Base-by-base conservation (phyloP, 495 filamentous ascomycete species). In the Ascodesmis nigricans region DNA sequence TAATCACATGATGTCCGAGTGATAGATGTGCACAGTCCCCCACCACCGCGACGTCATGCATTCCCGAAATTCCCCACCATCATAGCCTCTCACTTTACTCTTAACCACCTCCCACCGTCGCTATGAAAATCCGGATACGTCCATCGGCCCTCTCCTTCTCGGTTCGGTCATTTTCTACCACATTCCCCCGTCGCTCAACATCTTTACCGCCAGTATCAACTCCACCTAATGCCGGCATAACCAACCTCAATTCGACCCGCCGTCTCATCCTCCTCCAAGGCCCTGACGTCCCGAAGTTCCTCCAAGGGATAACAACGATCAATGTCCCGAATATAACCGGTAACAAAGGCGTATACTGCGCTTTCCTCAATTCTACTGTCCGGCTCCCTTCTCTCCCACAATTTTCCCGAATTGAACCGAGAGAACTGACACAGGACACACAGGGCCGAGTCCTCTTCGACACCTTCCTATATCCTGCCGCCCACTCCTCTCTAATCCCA, bases 301-400 rank as follows among this genome's bases (percentile, higher is more conserved):
- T 97, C 8, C 84, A 93, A 56, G 83, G 82, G 36, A 61, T 87
- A 30, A 70, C 79, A 29, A 91, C 83, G 0, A 65, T 68, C 38
- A 76, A 82, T 43, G 66, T 93, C 45, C 59, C 40, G 41, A 53
- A 5, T 9, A 18, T 44, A 48, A 47, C 40, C 36, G 46, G 41
- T 0, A 30, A 55, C 31, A 6, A 54, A 38, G 69, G 69, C 10
- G 68, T 69, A 51, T 93, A 90, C 57, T 59, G 67, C 15, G 77
- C 71, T 1, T 92, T 97, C 48, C 65, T 97, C 8, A 91, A 72
- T 43, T 79, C 80, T n/a, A n/a, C 13, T 4, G 11, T 7, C 35
- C 5, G 6, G 5, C 36, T 16, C 4, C 13, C 13, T 20, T 1
- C 30, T 9, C 29, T 13, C 15, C 17, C 14, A 13, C 9, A n/a